Evolutionary conservation across 345 rosid genomes (phyloP).

Genomic region (Eucalyptus tenuipes): DNA sequence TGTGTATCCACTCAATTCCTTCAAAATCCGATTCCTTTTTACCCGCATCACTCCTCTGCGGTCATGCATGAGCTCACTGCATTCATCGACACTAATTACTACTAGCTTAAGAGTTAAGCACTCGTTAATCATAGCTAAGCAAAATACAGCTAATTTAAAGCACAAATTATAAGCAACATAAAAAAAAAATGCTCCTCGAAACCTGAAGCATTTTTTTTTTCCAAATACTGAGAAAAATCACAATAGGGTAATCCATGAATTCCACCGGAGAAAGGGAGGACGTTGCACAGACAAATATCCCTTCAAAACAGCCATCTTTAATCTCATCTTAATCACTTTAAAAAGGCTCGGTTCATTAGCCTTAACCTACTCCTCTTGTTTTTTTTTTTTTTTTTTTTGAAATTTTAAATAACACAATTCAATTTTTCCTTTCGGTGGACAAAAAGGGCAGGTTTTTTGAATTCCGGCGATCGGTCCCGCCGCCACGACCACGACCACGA

Average conservation of each 20-base stretch:
- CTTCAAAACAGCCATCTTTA: neutral
- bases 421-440: neutral
- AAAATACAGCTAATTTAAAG: neutral
- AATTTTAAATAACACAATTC: neutral
- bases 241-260: neutral
- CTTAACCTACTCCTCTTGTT: neutral
- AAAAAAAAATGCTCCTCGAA: neutral
- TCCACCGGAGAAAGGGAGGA: too few relatives aligned
- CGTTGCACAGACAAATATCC: neutral
- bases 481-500: neutral
- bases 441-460: neutral
- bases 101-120: neutral
- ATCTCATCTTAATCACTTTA: neutral
- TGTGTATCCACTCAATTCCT: neutral
- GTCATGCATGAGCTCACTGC: neutral
- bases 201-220: rapidly evolving
- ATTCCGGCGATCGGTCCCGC: neutral
- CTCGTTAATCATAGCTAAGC: neutral
- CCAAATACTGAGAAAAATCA: neutral
- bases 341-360: neutral
- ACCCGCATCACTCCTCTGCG: neutral
- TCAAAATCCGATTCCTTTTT: too few relatives aligned
- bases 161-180: neutral
- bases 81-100: neutral
- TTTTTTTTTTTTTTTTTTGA: too few relatives aligned